These are phyloP conservation scores for Penicillium lividum DNA, from an alignment of 495 filamentous ascomycete genomes.

Conservation along the genomic window DNA sequence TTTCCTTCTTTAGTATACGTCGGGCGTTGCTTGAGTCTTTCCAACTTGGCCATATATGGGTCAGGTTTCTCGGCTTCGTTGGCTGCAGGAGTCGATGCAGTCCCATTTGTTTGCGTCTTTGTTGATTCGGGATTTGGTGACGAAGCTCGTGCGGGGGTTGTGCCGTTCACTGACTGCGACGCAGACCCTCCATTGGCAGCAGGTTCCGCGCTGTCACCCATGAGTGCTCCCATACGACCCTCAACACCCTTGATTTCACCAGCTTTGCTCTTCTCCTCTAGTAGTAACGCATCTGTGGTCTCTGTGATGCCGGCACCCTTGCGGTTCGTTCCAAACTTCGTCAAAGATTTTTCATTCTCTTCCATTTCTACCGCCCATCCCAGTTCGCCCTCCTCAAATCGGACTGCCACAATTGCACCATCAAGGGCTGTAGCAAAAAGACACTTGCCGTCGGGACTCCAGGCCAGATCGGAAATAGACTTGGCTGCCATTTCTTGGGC, in stretches of 20 bases:
- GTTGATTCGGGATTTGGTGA: slow-evolving; percentile 37
- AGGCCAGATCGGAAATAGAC: slow-evolving; percentile 89
- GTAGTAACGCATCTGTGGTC: slow-evolving; percentile 77
- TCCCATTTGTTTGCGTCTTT: slow-evolving; percentile 46
- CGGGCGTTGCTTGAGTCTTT: slow-evolving; percentile 82
- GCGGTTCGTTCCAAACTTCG: slow-evolving; percentile 86
- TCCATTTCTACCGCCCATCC: slow-evolving; percentile 72
- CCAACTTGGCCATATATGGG: slow-evolving; percentile 65
- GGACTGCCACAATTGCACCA: slow-evolving; percentile 75
- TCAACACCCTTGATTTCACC: slow-evolving; percentile 86
- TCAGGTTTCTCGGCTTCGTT: slow-evolving; percentile 60
- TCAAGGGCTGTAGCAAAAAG: slow-evolving; percentile 85
- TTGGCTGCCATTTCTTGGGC: slow-evolving; percentile 85
- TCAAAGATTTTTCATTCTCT: slow-evolving; percentile 88
- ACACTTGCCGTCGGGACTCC: slow-evolving; percentile 88
- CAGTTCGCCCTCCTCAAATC: slow-evolving; percentile 72
- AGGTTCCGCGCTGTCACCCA: slow-evolving; percentile 71
- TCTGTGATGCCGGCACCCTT: slow-evolving; percentile 87
- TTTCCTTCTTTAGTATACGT: slow-evolving; percentile 96
- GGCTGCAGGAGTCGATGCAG: slow-evolving; percentile 29
- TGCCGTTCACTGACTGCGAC: slow-evolving; percentile 41
- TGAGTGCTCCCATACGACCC: slow-evolving; percentile 93
- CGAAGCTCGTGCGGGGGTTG: slow-evolving; percentile 39
- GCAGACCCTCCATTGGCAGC: slow-evolving; percentile 45
- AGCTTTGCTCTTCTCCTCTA: slow-evolving; percentile 90